A percentile compares a stretch with the other conserved stretches of the same genome.
Evolutionary conservation across 495 filamentous ascomycete species (phyloP).

Genomic region (Penicillium cosmopolitanum): DNA sequence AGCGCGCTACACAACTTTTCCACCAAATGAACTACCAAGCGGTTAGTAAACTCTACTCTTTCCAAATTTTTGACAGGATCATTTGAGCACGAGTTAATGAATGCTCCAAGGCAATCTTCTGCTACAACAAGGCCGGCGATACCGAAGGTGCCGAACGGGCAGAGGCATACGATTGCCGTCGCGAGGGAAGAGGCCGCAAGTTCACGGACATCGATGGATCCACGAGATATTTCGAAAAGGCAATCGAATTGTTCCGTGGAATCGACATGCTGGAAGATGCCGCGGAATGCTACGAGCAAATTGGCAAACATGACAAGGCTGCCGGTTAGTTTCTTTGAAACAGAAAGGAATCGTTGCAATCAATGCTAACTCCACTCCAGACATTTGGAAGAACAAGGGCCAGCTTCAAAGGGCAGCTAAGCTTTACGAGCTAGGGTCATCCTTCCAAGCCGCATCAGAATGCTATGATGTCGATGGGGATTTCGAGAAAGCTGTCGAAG

Average conservation of each 20-base stretch:
- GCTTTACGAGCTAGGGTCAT: conserved; percentile 16
- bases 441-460: conserved; percentile 19
- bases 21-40: conserved; percentile 22
- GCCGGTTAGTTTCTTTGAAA: conserved; percentile 13
- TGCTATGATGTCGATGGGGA: conserved; percentile 16
- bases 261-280: conserved; percentile 10
- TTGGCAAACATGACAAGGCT: conserved; percentile 18
- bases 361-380: conserved; percentile 4
- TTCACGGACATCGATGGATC: conserved; percentile 12
- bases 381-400: conserved; percentile 16
- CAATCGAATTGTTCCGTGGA: conserved; percentile 17
- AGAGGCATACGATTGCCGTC: background rate
- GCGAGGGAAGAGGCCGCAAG: background rate
- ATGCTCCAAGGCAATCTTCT: conserved; percentile 14
- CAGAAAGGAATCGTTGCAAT: background rate
- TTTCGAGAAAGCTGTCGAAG: conserved; percentile 36
- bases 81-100: background rate
- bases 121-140: conserved; percentile 22
- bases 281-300: conserved; percentile 15
- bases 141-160: conserved; percentile 1
- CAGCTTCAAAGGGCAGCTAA: conserved; percentile 22
- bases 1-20: conserved; percentile 19
- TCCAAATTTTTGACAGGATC: background rate
- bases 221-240: conserved; percentile 11
- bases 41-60: background rate